These are phyloP conservation scores for Barnettozyma siamensis DNA, from an alignment of 805 yeast genomes.

Conservation along the genomic window DNA sequence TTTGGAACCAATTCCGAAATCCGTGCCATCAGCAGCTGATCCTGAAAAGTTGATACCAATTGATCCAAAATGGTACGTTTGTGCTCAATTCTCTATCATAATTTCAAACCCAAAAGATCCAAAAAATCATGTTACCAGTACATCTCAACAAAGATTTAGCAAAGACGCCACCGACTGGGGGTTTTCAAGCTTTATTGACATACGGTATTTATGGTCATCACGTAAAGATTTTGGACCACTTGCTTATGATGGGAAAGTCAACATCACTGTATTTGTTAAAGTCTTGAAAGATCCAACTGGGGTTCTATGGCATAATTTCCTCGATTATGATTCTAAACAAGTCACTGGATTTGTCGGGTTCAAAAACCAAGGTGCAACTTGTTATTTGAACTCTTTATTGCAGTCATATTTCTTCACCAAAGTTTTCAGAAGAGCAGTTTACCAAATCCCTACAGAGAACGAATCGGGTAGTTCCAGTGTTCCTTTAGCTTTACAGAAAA, in stretches of 20 bases:
- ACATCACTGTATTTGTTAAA: conserved; percentile 72
- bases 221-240: conserved; percentile 31
- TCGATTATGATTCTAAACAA: conserved; percentile 79
- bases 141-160: conserved; percentile 74
- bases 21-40: conserved; percentile 12
- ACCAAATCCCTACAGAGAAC: conserved; percentile 76
- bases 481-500: conserved; percentile 78
- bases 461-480: conserved; percentile 54
- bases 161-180: conserved; percentile 92
- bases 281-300: conserved; percentile 88
- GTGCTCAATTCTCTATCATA: conserved; percentile 85
- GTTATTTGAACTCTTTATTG: conserved; percentile 86
- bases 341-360: conserved; percentile 90
- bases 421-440: conserved; percentile 76
- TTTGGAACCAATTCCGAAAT: conserved; percentile 52
- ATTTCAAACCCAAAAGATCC: conserved; percentile 79
- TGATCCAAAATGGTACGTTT: conserved; percentile 71
- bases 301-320: conserved; percentile 85
- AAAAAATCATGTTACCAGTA: conserved; percentile 48
- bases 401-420: conserved; percentile 89
- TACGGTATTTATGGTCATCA: conserved; percentile 27
- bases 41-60: conserved; percentile 26
- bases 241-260: conserved; percentile 47
- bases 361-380: conserved; percentile 96
- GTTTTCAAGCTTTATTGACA: conserved; percentile 68